Conservation (phyloP, 257 asterid species). For the Solanum gandarillasii region DNA sequence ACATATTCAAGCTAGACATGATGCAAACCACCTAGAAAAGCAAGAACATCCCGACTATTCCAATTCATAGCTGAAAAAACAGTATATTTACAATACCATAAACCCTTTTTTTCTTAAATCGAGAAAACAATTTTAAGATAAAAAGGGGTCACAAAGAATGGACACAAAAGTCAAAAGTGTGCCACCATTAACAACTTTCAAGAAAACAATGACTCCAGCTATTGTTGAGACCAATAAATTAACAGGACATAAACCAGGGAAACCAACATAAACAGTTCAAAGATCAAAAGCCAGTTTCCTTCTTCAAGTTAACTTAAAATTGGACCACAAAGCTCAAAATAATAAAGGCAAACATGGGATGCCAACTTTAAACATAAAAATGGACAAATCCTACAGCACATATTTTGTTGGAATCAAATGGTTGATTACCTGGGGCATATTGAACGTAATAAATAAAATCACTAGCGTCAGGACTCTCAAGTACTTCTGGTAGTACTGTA, state of each 20-base stretch:
- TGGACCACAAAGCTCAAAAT: neutral
- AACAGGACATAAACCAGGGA: neutral
- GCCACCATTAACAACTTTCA: neutral
- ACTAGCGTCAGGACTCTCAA: slow-evolving; percentile 63
- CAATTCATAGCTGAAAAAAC: neutral
- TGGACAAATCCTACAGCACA: neutral
- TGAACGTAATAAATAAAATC: slow-evolving; percentile 43
- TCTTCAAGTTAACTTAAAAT: neutral
- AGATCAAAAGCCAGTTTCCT: neutral
- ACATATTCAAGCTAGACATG: neutral
- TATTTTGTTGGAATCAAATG: neutral
- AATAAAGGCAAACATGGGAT: neutral
- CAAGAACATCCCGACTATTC: neutral
- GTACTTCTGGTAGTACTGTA: slow-evolving; percentile 54
- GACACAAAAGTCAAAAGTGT: neutral
- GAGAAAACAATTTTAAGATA: neutral
- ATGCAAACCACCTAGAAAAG: neutral
- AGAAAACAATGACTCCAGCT: neutral
- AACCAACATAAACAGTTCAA: neutral
- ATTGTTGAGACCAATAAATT: neutral
- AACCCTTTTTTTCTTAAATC: neutral
- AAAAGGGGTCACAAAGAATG: neutral
- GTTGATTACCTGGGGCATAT: slow-evolving; percentile 59
- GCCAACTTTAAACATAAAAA: neutral
- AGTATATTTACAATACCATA: neutral